Conservation (phyloP, 2,329 filamentous ascomycete species). For the Fusarium palustre region DNA sequence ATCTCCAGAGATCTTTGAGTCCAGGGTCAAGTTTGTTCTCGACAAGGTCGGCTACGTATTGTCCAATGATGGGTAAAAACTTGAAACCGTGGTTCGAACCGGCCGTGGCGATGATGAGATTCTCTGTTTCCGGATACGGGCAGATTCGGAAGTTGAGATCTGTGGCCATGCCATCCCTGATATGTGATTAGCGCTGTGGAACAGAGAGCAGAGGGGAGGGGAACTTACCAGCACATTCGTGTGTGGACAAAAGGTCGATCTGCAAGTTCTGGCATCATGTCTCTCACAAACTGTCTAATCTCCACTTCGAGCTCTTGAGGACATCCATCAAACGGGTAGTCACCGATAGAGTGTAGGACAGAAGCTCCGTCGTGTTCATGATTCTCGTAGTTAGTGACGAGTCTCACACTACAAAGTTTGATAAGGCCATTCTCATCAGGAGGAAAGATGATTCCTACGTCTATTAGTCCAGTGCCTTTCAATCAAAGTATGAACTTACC, state of each 20-base stretch:
- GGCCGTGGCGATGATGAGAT: conserved; percentile 63
- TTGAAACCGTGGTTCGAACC: conserved; percentile 66
- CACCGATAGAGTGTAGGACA: conserved; percentile 36
- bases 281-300: conserved; percentile 62
- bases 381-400: conserved; percentile 61
- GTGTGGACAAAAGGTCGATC: conserved; percentile 60
- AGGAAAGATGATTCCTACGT: conserved; percentile 64
- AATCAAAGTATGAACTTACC: background rate
- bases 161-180: conserved; percentile 48
- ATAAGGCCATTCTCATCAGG: conserved; percentile 61
- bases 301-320: conserved; percentile 65
- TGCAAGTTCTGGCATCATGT: conserved; percentile 52
- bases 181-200: background rate
- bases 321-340: conserved; percentile 49
- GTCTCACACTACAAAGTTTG: conserved; percentile 66
- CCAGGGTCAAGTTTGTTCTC: conserved; percentile 54
- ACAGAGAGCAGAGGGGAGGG: background rate
- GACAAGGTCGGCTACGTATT: conserved; percentile 55
- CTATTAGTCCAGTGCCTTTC: conserved; percentile 9
- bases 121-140: conserved; percentile 35
- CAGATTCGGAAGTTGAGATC: conserved; percentile 49
- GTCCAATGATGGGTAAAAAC: conserved; percentile 65
- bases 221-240: conserved; percentile 57
- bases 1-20: conserved; percentile 55
- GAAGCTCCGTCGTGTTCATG: conserved; percentile 43